These are phyloP conservation scores for Gyrodon lividus DNA, from an alignment of 768 basidiomycete genomes.

Conservation along the genomic window DNA sequence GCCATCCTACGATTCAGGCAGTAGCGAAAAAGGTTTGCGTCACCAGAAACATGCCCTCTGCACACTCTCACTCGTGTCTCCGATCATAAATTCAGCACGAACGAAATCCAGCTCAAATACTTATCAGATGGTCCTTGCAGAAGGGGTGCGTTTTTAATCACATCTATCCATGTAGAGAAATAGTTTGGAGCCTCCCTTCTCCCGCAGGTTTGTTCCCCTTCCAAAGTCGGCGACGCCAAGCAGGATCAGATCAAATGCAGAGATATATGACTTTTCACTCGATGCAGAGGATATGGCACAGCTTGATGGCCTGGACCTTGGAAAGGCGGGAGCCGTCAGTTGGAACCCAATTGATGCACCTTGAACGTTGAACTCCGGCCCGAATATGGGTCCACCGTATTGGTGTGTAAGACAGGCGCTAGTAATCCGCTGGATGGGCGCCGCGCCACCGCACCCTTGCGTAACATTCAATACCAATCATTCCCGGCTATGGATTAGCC, in stretches of 20 bases:
- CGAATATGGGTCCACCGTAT: too few relatives aligned
- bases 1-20: slow-evolving; percentile 50
- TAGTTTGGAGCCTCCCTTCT: neutral
- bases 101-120: slow-evolving; percentile 72
- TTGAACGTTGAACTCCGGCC: slow-evolving; percentile 13
- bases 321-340: slow-evolving; percentile 66
- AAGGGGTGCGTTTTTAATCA: slow-evolving; percentile 52
- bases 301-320: slow-evolving; percentile 71
- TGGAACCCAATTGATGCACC: slow-evolving; percentile 79
- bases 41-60: neutral
- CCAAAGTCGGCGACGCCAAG: slow-evolving; percentile 74
- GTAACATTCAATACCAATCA: neutral
- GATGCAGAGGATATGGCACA: slow-evolving; percentile 57
- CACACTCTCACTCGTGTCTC: slow-evolving; percentile 7
- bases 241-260: slow-evolving; percentile 71
- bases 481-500: too few relatives aligned
- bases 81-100: slow-evolving; percentile 40
- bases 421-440: neutral
- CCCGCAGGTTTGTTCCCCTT: slow-evolving; percentile 68
- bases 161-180: neutral
- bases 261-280: slow-evolving; percentile 77
- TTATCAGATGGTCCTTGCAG: slow-evolving; percentile 91
- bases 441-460: neutral
- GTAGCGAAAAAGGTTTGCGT: slow-evolving; percentile 58
- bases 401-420: too few relatives aligned